These are phyloP conservation scores for Starmera quercuum DNA, from an alignment of 805 yeast genomes.

Conservation along the genomic window DNA sequence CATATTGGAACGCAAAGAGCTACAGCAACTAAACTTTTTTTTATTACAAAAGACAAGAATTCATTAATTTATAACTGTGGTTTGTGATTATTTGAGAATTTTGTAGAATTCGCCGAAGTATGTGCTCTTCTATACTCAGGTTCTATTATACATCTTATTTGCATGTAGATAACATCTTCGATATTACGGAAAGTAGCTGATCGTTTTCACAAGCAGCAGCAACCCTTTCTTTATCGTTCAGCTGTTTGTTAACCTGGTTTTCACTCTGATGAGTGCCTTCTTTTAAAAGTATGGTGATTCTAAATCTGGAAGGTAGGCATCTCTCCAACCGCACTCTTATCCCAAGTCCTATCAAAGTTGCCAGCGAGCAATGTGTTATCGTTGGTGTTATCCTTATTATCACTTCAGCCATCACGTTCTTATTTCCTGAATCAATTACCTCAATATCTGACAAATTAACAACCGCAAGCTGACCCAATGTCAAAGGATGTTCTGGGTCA, in stretches of 20 bases:
- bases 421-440: slow-evolving; percentile 51
- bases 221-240: slow-evolving; percentile 94
- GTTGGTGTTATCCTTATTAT: slow-evolving; percentile 89
- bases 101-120: too few relatives aligned
- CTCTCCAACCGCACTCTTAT: slow-evolving; percentile 88
- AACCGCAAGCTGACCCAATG: slow-evolving; percentile 90
- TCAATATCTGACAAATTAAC: slow-evolving; percentile 78
- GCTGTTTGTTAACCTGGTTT: slow-evolving; percentile 89
- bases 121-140: too few relatives aligned
- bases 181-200: slow-evolving; percentile 82
- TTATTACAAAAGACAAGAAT: too few relatives aligned
- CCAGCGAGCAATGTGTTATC: slow-evolving; percentile 93
- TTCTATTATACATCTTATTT: slow-evolving; percentile 23
- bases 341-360: slow-evolving; percentile 92
- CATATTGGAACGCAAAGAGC: too few relatives aligned
- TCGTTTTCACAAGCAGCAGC: slow-evolving; percentile 98
- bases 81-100: too few relatives aligned
- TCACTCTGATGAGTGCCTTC: slow-evolving; percentile 96
- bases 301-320: slow-evolving; percentile 75
- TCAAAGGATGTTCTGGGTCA: slow-evolving; percentile 96
- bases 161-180: slow-evolving; percentile 87
- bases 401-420: slow-evolving; percentile 60
- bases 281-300: slow-evolving; percentile 73
- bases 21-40: too few relatives aligned
- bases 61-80: too few relatives aligned